Conservation (phyloP, 306 rosid species). For the Dalbergia cultrata region DNA sequence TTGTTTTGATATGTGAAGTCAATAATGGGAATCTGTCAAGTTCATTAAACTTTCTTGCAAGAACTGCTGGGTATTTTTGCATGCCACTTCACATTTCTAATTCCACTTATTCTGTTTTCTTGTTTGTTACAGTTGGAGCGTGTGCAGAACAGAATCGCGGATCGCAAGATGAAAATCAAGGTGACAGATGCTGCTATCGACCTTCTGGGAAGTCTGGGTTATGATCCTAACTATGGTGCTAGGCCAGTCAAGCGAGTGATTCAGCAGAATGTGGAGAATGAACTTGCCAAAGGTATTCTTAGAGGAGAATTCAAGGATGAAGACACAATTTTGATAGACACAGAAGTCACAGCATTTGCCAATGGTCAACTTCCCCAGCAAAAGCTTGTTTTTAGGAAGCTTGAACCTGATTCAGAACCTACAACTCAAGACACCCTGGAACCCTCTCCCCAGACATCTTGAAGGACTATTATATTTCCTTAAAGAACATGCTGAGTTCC, state of each 20-base stretch:
- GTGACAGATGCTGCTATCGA: slow-evolving; percentile 83
- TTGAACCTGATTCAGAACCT: slow-evolving; percentile 56
- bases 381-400: slow-evolving; percentile 70
- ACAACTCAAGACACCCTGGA: slow-evolving; percentile 51
- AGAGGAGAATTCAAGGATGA: slow-evolving; percentile 96
- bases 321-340: slow-evolving; percentile 70
- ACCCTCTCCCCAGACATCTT: slow-evolving; percentile 58
- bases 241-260: slow-evolving; percentile 98
- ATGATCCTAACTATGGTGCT: slow-evolving; percentile 94
- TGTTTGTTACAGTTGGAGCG: slow-evolving; percentile 60
- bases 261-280: slow-evolving; percentile 92
- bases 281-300: slow-evolving; percentile 91
- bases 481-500: slow-evolving; percentile 2
- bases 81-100: background rate
- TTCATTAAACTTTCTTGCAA: background rate
- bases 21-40: slow-evolving; percentile 7
- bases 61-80: background rate
- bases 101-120: background rate
- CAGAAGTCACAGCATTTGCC: slow-evolving; percentile 75
- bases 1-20: background rate
- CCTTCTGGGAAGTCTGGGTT: slow-evolving; percentile 89
- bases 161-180: slow-evolving; percentile 77
- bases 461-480: slow-evolving; percentile 25
- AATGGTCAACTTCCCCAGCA: slow-evolving; percentile 89
- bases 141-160: slow-evolving; percentile 86